phyloP scores from a whole-genome alignment of 2,329 filamentous ascomycete species.

The Diaporthe humulicola region DNA sequence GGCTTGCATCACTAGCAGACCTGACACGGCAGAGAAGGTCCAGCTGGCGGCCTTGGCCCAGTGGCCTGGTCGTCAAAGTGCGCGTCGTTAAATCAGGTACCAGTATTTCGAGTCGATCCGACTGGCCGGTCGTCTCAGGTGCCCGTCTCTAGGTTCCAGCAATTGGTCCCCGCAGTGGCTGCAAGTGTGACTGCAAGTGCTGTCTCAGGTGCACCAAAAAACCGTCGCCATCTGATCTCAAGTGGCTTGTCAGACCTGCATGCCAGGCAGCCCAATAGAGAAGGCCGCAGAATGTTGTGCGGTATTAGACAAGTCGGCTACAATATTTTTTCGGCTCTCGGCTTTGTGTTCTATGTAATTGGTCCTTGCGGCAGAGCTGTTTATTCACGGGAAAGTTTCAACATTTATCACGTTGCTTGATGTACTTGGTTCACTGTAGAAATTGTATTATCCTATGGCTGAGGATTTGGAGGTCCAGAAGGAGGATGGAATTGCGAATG shows the following conservation, averaged over 20 bases:
- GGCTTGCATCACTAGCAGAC: constrained; percentile 20
- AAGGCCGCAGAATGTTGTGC: neutral
- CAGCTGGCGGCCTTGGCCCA: constrained; percentile 16
- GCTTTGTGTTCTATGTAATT: neutral
- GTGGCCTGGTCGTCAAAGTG: neutral
- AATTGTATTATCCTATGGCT: neutral
- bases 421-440: neutral
- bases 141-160: constrained; percentile 8
- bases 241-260: neutral
- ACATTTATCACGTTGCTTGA: neutral
- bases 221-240: neutral
- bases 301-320: neutral
- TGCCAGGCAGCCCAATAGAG: neutral
- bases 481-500: neutral
- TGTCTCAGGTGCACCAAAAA: constrained; percentile 28
- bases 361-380: neutral
- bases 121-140: constrained; percentile 30
- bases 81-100: constrained; percentile 30
- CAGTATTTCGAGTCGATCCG: constrained; percentile 22
- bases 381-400: neutral
- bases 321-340: neutral
- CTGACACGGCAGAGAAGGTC: constrained; percentile 2
- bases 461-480: neutral
- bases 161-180: neutral
- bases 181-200: constrained; percentile 19